A percentile compares a stretch with the other conserved stretches of the same genome.
Conservation (phyloP, 2,329 filamentous ascomycete species). For the Ascomycota sp. region DNA sequence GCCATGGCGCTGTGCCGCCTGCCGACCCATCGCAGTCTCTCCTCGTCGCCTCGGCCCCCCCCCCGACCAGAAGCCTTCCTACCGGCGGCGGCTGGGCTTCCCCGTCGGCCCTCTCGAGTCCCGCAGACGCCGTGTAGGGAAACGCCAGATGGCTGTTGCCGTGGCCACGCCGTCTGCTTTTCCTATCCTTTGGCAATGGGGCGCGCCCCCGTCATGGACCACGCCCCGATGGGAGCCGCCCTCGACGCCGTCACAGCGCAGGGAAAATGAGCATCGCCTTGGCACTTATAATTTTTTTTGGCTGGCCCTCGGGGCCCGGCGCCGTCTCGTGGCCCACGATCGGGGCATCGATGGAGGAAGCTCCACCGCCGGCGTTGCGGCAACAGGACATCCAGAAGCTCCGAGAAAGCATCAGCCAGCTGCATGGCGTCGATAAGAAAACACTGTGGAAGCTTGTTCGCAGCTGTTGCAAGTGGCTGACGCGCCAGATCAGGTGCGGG, state of each 20-base stretch:
- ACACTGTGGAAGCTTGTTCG: too few relatives aligned
- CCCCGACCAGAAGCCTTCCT: too few relatives aligned
- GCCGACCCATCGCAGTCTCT: slow-evolving; percentile 3
- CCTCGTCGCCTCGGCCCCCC: too few relatives aligned
- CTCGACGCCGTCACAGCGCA: slow-evolving; percentile 10
- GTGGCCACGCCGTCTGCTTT: slow-evolving; percentile 17
- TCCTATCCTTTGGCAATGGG: slow-evolving; percentile 25
- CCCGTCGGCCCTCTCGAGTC: slow-evolving; percentile 34
- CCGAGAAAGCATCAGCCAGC: too few relatives aligned
- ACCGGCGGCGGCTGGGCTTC: slow-evolving; percentile 16
- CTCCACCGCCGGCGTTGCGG: too few relatives aligned
- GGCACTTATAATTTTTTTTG: slow-evolving; percentile 6
- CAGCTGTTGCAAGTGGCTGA: too few relatives aligned
- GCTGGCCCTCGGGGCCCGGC: too few relatives aligned
- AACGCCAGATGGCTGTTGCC: slow-evolving; percentile 31
- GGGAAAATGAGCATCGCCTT: slow-evolving; percentile 5
- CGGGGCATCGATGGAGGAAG: too few relatives aligned
- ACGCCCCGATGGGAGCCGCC: slow-evolving; percentile 34
- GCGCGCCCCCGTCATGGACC: slow-evolving; percentile 20
- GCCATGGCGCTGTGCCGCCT: slow-evolving; percentile 8
- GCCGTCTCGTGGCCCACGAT: too few relatives aligned
- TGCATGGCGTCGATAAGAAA: not conserved
- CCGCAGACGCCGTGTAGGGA: slow-evolving; percentile 29
- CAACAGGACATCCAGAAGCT: too few relatives aligned
- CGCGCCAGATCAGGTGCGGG: slow-evolving; percentile 3